phyloP scores from a whole-genome alignment of 1,284 basidiomycete species.

The Tausonia pullulans region DNA sequence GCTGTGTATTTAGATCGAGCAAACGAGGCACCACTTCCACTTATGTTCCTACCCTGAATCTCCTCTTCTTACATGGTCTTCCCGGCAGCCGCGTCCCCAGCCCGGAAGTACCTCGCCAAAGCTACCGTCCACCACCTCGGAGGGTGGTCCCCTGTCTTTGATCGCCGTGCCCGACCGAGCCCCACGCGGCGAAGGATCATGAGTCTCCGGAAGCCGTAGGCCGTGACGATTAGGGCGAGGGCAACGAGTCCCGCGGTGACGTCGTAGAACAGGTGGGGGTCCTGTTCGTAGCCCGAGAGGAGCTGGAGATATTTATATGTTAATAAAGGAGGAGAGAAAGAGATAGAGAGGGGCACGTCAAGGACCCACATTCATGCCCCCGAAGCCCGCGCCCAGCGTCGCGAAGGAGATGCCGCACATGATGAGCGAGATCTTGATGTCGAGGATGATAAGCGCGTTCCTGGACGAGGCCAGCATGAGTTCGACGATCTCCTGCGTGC shows the following conservation, averaged over 20 bases:
- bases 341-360: background rate
- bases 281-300: slow-evolving; percentile 17
- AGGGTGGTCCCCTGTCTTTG: too few relatives aligned
- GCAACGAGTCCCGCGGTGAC: slow-evolving; percentile 2
- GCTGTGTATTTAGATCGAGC: too few relatives aligned
- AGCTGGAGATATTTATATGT: slow-evolving; percentile 5
- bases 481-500: slow-evolving; percentile 16
- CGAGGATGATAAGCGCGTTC: slow-evolving; percentile 13
- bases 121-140: too few relatives aligned
- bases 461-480: slow-evolving; percentile 9
- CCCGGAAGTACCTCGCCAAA: too few relatives aligned
- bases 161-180: background rate
- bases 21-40: too few relatives aligned
- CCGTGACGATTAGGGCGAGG: background rate
- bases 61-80: too few relatives aligned
- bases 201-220: background rate
- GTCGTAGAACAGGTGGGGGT: slow-evolving; percentile 18
- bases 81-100: too few relatives aligned
- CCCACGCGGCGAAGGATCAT: background rate
- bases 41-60: too few relatives aligned
- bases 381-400: slow-evolving; percentile 1
- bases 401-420: background rate
- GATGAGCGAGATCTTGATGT: slow-evolving; percentile 6
- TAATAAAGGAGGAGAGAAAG: background rate
- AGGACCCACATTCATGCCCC: background rate